A percentile compares a stretch with the other conserved stretches of the same genome.
phyloP scores from a whole-genome alignment of 148 eudicot species.

The Rhododendron kiyosumense region DNA sequence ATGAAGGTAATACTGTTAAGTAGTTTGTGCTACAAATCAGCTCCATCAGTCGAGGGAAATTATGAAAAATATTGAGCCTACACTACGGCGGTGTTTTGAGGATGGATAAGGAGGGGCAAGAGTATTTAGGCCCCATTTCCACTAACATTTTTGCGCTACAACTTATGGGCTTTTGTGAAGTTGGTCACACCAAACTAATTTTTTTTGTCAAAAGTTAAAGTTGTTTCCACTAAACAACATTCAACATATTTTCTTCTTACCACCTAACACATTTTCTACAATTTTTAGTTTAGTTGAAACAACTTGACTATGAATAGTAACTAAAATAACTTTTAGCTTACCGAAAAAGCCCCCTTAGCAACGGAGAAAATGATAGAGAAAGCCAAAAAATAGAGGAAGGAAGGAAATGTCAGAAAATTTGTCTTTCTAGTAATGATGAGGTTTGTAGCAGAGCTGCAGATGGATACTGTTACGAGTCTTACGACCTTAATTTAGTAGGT shows the following conservation, averaged over 20 bases:
- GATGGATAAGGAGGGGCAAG: background rate
- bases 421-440: background rate
- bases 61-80: background rate
- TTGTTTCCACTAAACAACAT: too few species aligned
- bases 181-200: too few species aligned
- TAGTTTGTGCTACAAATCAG: background rate
- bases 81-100: background rate
- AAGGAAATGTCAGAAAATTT: background rate
- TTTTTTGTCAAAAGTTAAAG: too few species aligned
- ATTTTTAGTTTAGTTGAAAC: too few species aligned
- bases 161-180: too few species aligned
- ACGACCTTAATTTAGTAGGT: background rate
- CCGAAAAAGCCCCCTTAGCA: background rate
- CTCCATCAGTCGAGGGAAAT: background rate
- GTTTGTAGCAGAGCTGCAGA: background rate
- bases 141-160: too few species aligned
- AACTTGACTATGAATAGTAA: too few species aligned
- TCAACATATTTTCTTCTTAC: too few species aligned
- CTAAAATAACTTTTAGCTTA: too few species aligned
- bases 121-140: too few species aligned
- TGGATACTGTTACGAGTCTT: background rate
- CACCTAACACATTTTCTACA: too few species aligned
- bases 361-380: background rate
- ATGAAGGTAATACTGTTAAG: too few species aligned
- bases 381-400: background rate